Percentiles rank a stretch among this genome's conserved stretches.
These are phyloP conservation scores for Coniochaeta ligniaria DNA, from an alignment of 2,329 filamentous ascomycete species.

Conservation along the genomic window DNA sequence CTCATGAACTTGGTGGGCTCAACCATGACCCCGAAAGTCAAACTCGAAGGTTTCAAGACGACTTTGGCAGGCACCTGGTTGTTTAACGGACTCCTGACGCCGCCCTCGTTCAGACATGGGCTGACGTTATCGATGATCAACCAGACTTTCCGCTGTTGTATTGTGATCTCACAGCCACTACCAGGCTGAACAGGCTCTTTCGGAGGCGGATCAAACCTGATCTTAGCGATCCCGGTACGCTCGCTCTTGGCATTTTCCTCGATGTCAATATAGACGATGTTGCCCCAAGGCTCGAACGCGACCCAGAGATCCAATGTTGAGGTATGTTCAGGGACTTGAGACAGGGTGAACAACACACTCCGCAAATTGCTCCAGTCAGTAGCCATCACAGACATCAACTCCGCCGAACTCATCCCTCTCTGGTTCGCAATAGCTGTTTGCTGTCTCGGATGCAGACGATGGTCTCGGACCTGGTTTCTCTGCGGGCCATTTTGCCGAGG, in stretches of 20 bases:
- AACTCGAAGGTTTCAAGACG: constrained; percentile 4
- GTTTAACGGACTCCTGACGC: constrained; percentile 10
- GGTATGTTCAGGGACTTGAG: constrained; percentile 24
- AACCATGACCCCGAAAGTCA: constrained; percentile 14
- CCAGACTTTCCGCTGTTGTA: constrained; percentile 20
- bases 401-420: not conserved
- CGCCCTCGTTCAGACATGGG: constrained; percentile 1
- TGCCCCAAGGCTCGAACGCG: constrained; percentile 44
- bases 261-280: constrained; percentile 50
- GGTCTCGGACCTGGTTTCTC: not conserved
- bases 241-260: constrained; percentile 33
- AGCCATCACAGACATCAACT: not conserved
- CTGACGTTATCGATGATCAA: constrained; percentile 16
- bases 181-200: constrained; percentile 25
- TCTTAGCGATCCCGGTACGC: constrained; percentile 30
- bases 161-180: constrained; percentile 12
- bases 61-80: constrained; percentile 9
- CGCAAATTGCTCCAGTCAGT: constrained; percentile 1
- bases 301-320: constrained; percentile 39
- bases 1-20: constrained; percentile 11
- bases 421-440: not conserved
- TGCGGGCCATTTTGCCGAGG: not conserved
- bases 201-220: constrained; percentile 55
- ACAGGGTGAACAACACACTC: constrained; percentile 18
- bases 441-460: not conserved